These are phyloP conservation scores for Huntiella decipiens DNA, from an alignment of 2,329 filamentous ascomycete species.

Conservation along the genomic window DNA sequence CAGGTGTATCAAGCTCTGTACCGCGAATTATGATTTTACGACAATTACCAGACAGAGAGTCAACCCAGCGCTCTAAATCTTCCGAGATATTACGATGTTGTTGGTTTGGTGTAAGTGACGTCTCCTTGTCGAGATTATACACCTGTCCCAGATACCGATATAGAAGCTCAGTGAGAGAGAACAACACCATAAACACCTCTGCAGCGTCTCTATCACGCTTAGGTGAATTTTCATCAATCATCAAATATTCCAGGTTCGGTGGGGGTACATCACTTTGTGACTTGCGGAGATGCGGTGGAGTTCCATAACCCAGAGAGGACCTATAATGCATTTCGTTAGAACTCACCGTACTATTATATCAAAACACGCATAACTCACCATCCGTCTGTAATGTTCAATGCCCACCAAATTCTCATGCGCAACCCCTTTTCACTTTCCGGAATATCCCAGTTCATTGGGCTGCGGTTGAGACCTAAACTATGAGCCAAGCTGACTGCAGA, in stretches of 20 bases:
- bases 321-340: constrained; percentile 16
- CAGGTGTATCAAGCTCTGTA: constrained; percentile 22
- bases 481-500: constrained; percentile 32
- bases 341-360: neutral
- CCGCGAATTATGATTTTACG: constrained; percentile 25
- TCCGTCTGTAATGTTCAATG: constrained; percentile 32
- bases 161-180: constrained; percentile 25
- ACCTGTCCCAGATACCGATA: constrained; percentile 16
- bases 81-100: neutral
- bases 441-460: constrained; percentile 34
- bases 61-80: constrained; percentile 26
- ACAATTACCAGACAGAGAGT: constrained; percentile 20
- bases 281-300: constrained; percentile 27
- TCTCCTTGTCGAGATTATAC: constrained; percentile 15
- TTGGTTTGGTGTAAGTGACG: constrained; percentile 1
- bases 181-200: constrained; percentile 25
- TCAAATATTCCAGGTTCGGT: constrained; percentile 21
- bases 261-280: constrained; percentile 29
- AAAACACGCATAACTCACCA: constrained; percentile 22
- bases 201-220: constrained; percentile 16
- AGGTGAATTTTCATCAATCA: constrained; percentile 12
- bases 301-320: constrained; percentile 33
- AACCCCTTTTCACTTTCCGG: constrained; percentile 29
- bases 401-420: constrained; percentile 37
- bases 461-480: constrained; percentile 34